Evolutionary conservation across 163 green algal genomes (phyloP), one percentile per base, ranked within the genome.

Genomic region (Prototheca wickerhamii): DNA sequence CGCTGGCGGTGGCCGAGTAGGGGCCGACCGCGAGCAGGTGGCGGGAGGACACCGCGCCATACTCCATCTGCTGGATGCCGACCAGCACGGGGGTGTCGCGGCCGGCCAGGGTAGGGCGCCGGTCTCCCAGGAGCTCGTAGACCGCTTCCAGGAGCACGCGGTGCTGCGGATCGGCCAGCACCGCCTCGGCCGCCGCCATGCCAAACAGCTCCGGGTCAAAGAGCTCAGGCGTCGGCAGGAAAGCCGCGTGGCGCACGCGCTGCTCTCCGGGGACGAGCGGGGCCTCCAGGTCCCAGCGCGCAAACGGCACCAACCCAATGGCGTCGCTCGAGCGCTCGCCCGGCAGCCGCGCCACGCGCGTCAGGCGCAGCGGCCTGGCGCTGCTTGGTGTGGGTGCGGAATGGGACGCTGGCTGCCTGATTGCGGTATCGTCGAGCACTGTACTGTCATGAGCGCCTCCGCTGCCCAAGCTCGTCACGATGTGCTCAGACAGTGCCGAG

Each of bases 161-260:
- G 65, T 87, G 83, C 72, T 89, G 83, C 6, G 83, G 83, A 60
- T 89, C 83, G 58, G 85, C 76, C 4, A 86, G 68, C 4, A 68
- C 37, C 2, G 83, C 82, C 70, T 89, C 82, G 10, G 73, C 53
- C 17, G 72, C 61, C 2, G 73, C 74, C n/a, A 86, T 76, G 25
- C 65, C 66, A 63, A 84, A 79, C 3, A 31, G 35, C 0, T 40
- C 55, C 10, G 67, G 58, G 62, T 86, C 80, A 63, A 88, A 84
- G 21, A 54, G 31, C 23, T 79, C 79, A 6, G 76, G 67, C 6
- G 40, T 60, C 12, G 63, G 18, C 10, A 60, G 53, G 53, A 37
- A 60, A 0, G 23, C 53, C 5, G 46, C 46, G 5, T 54, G 46
- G 5, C 46, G 6, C 12, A 28, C 26, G 20, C 12, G 46, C 46